Evolutionary conservation across 257 asterid species (phyloP).

Genomic region (Solanum ahanhuiri): DNA sequence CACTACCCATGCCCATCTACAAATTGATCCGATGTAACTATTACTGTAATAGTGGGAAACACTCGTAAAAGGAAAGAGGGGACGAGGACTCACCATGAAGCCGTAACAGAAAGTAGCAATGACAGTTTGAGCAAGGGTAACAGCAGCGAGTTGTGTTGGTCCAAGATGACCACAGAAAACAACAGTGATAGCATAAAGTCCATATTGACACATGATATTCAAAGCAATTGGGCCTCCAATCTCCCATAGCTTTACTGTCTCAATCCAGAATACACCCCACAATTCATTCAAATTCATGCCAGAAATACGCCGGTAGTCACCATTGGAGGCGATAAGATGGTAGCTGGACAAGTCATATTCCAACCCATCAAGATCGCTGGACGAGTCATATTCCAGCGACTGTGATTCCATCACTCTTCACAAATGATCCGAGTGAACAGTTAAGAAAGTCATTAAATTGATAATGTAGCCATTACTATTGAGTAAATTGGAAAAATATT

Average conservation of each 20-base stretch:
- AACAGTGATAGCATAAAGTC: constrained; percentile 26
- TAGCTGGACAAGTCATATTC: too few species aligned
- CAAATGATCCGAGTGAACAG: too few species aligned
- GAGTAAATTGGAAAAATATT: not conserved
- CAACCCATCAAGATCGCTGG: too few species aligned
- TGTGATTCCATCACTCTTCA: constrained; percentile 34
- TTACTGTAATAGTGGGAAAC: too few species aligned
- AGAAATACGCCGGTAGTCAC: constrained; percentile 46
- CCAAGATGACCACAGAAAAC: constrained; percentile 74
- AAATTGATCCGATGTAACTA: too few species aligned
- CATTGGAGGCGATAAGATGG: not conserved
- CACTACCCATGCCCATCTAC: constrained; percentile 92
- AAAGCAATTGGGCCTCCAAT: constrained; percentile 45
- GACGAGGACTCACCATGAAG: not conserved
- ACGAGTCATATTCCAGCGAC: constrained; percentile 13
- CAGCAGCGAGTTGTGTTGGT: constrained; percentile 51
- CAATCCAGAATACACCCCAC: constrained; percentile 40
- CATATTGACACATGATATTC: constrained; percentile 35
- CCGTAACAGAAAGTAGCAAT: constrained; percentile 55
- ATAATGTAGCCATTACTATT: too few species aligned
- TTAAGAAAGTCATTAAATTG: too few species aligned
- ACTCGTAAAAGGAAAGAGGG: too few species aligned
- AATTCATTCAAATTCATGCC: constrained; percentile 16
- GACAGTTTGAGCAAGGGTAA: constrained; percentile 54
- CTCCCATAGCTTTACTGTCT: constrained; percentile 49